Conservation (phyloP, 2,329 filamentous ascomycete species). For the Trichoderma sp. region DNA sequence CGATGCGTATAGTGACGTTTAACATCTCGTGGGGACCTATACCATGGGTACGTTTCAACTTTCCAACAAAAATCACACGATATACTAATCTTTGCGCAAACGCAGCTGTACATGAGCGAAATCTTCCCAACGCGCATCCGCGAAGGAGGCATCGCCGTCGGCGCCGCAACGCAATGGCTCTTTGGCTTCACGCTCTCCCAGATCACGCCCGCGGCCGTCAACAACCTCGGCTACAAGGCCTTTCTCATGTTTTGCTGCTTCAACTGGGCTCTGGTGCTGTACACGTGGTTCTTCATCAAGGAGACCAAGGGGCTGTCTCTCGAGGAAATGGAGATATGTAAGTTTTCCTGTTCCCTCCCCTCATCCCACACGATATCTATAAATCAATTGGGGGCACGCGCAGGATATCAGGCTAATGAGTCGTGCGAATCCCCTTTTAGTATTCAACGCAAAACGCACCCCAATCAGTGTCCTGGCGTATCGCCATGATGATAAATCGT, state of each 20-base stretch:
- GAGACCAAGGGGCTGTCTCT: slow-evolving; percentile 35
- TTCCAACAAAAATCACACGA: background rate
- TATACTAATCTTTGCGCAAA: background rate
- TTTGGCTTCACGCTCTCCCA: slow-evolving; percentile 56
- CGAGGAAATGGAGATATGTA: slow-evolving; percentile 36
- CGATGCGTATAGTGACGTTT: slow-evolving; percentile 46
- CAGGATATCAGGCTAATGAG: background rate
- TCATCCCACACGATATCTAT: background rate
- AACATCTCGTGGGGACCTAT: slow-evolving; percentile 26
- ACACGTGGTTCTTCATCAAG: slow-evolving; percentile 28
- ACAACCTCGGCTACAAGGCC: slow-evolving; percentile 51
- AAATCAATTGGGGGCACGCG: background rate
- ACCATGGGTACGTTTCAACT: slow-evolving; percentile 36
- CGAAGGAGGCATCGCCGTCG: slow-evolving; percentile 54
- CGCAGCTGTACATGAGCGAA: slow-evolving; percentile 49
- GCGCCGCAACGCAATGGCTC: slow-evolving; percentile 55
- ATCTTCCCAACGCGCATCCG: slow-evolving; percentile 58
- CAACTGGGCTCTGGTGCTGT: slow-evolving; percentile 27
- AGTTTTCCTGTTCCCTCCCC: background rate
- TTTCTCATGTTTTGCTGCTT: slow-evolving; percentile 51
- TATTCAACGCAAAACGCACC: slow-evolving; percentile 33
- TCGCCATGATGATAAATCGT: slow-evolving; percentile 23
- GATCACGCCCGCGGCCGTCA: slow-evolving; percentile 52
- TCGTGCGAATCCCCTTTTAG: background rate
- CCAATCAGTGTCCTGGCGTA: slow-evolving; percentile 29